Evolutionary conservation across 139 green algal genomes (phyloP).

Genomic region (Chlamydomonas asymmetrica): DNA sequence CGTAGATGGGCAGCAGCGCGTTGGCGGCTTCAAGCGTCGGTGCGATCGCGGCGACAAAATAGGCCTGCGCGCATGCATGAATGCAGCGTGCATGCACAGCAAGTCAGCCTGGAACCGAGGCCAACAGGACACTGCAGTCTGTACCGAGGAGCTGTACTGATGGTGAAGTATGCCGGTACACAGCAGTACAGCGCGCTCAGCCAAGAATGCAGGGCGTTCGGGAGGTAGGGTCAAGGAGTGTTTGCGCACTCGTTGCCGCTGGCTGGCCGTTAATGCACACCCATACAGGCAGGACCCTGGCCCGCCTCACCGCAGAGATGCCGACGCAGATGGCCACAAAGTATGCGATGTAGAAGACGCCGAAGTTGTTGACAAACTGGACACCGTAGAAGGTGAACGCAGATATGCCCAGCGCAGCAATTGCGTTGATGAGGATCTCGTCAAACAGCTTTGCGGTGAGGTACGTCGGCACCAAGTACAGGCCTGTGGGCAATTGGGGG

Average conservation of each 20-base stretch:
- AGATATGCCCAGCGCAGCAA: conserved; percentile 23
- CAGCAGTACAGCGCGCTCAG: too few relatives aligned
- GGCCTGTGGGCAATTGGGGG: conserved; percentile 45
- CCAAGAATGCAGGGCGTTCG: too few relatives aligned
- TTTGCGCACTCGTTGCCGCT: too few relatives aligned
- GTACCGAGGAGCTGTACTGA: too few relatives aligned
- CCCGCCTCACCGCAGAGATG: conserved; percentile 51
- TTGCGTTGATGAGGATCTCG: conserved; percentile 44
- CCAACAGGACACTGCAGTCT: too few relatives aligned
- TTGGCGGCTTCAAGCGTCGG: conserved; percentile 76
- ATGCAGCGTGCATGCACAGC: conserved; percentile 12
- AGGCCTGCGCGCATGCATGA: too few relatives aligned
- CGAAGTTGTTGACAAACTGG: conserved; percentile 34
- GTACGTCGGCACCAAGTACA: conserved; percentile 76
- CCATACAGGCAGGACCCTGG: too few relatives aligned
- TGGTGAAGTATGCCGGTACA: too few relatives aligned
- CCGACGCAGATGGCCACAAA: conserved; percentile 55
- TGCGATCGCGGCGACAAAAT: conserved; percentile 60
- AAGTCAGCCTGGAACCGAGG: too few relatives aligned
- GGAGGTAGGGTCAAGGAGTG: too few relatives aligned
- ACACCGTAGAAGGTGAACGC: conserved; percentile 38
- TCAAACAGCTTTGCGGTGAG: conserved; percentile 67
- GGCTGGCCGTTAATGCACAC: too few relatives aligned
- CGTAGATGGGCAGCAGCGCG: conserved; percentile 53
- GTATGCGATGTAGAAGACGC: conserved; percentile 69